Evolutionary conservation across 148 eudicot genomes (phyloP).

Genomic region (Linanthus parryae): DNA sequence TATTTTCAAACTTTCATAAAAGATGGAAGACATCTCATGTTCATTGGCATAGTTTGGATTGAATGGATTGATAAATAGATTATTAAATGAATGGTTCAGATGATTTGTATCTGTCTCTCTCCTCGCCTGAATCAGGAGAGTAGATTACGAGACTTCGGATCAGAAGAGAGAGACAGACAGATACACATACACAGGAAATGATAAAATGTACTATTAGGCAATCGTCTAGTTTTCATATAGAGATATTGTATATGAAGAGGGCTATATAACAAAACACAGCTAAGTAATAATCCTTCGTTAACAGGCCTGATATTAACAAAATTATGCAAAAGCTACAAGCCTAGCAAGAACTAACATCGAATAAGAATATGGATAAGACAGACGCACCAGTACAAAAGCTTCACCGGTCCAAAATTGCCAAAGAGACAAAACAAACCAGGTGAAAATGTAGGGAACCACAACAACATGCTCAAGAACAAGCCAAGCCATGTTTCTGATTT

Average conservation of each 20-base stretch:
- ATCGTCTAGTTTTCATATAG: neutral
- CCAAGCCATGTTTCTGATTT: neutral
- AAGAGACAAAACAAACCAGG: slow-evolving; percentile 16
- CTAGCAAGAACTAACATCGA: neutral
- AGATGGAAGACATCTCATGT: too few species aligned
- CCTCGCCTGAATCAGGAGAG: too few species aligned
- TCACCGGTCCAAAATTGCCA: slow-evolving; percentile 15
- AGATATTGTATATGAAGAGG: neutral
- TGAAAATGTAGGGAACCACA: slow-evolving; percentile 13
- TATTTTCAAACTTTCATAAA: too few species aligned
- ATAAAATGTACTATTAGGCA: too few species aligned
- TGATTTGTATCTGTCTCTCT: too few species aligned
- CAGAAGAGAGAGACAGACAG: too few species aligned
- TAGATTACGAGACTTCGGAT: too few species aligned
- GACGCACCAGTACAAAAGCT: slow-evolving; percentile 22
- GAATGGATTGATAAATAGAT: too few species aligned
- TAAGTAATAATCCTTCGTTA: neutral
- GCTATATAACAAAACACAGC: neutral
- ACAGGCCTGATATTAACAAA: slow-evolving; percentile 7
- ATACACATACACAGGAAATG: too few species aligned
- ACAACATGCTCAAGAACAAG: too few species aligned
- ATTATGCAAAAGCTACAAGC: slow-evolving; percentile 2
- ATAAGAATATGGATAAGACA: neutral
- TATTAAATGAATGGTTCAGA: too few species aligned
- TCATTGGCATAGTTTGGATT: too few species aligned